Evolutionary conservation across 306 rosid genomes (phyloP).

Genomic region (Vachellia collinsii): DNA sequence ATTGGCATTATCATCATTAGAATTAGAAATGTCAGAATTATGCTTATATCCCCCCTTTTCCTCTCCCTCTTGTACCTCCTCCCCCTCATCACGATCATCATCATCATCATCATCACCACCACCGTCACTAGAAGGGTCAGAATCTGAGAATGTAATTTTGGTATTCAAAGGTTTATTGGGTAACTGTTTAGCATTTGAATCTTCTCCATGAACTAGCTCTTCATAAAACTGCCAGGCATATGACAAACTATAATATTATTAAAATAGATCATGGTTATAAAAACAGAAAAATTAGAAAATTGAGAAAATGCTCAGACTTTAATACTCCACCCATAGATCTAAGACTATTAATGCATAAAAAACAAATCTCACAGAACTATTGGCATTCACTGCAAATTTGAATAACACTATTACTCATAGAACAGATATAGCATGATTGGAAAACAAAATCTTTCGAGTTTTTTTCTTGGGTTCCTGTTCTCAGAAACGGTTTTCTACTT

Average conservation of each 20-base stretch:
- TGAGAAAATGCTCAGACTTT: slow-evolving; percentile 6
- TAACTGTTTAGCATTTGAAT: slow-evolving; percentile 41
- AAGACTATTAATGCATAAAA: neutral
- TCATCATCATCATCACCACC: slow-evolving; percentile 39
- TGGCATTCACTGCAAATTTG: neutral
- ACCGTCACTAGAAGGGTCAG: slow-evolving; percentile 62
- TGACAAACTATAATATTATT: neutral
- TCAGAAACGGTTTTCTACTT: neutral
- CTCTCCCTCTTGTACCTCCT: slow-evolving; percentile 31
- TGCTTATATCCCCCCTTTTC: slow-evolving; percentile 49
- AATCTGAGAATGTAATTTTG: slow-evolving; percentile 76
- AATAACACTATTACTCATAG: neutral
- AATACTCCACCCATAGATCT: neutral
- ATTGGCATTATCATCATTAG: slow-evolving; percentile 34
- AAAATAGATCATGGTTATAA: neutral
- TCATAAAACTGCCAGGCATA: slow-evolving; percentile 73
- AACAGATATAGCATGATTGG: neutral
- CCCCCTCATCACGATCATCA: too few relatives aligned
- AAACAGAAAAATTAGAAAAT: neutral
- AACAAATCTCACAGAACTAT: neutral
- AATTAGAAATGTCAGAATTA: slow-evolving; percentile 36
- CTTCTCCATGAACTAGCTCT: slow-evolving; percentile 67
- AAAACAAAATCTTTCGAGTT: neutral
- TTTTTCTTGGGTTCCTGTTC: neutral
- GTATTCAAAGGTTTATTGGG: slow-evolving; percentile 65